Evolutionary conservation across 1,284 basidiomycete species (phyloP), one percentile per base, ranked within the genome.

Genomic region (Cryptococcus wingfieldii): DNA sequence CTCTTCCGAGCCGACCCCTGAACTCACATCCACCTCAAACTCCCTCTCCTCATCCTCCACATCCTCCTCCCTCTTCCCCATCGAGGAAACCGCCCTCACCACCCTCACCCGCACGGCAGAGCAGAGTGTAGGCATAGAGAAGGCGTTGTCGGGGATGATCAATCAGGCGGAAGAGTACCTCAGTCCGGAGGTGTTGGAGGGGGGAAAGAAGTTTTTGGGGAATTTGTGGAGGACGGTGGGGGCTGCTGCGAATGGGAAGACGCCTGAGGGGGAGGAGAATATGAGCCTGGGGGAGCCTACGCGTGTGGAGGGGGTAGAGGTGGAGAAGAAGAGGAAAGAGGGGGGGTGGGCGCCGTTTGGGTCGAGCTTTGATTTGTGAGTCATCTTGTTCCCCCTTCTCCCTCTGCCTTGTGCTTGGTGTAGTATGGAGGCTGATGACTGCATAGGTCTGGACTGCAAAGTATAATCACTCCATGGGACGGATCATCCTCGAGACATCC

Each of bases 151-250:
- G 13, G 57, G 50, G 3, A 10, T 57, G 13, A 57, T 57, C 14
- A 49, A 27, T 16, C 59, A 60, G 28, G 57, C 59, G 1, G 59
- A 60, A 46, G 59, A 55, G 9, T 60, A 60, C 25, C 50, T 65
- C 16, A 47, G 51, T 34, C 62, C 61, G 3, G 61, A 66, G 31
- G 64, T 67, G 2, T 45, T 69, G 13, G 55, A 66, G 53, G 64
- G 61, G 27, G 71, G 72, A 31, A 73, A 68, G 47, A 50, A 68
- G 43, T 73, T 76, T 50, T 68, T 68, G 64, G 72, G 69, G 4
- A 65, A 65, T 42, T 52, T 76, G 9, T 64, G 74, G 63, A 61
- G 62, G 31, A 72, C 69, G 6, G 72, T 76, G 34, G 62, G 66
- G 16, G 71, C 71, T 0, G 72, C 72, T 16, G 71, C 72, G 1